Evolutionary conservation across 2,329 filamentous ascomycete genomes (phyloP).

Genomic region (Knoxdaviesia capensis): DNA sequence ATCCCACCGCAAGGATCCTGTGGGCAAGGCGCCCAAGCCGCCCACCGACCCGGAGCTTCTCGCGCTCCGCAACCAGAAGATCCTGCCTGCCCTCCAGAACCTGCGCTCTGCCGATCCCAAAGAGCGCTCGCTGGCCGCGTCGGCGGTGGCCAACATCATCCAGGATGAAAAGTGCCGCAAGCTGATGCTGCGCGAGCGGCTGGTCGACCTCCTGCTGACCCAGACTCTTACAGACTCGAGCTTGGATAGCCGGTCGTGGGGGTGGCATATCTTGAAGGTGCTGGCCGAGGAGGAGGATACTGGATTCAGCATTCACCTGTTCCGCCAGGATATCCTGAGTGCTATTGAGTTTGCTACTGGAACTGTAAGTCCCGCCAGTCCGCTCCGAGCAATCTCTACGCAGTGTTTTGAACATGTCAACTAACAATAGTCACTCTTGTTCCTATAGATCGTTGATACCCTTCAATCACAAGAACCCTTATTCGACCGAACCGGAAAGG

Average conservation of each 20-base stretch:
- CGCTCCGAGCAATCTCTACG: neutral
- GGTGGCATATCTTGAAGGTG: constrained; percentile 45
- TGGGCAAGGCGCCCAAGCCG: constrained; percentile 36
- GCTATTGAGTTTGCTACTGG: constrained; percentile 36
- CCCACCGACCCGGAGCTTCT: constrained; percentile 43
- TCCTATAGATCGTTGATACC: constrained; percentile 20
- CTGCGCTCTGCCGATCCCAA: constrained; percentile 38
- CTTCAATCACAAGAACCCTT: constrained; percentile 18
- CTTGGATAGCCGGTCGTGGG: constrained; percentile 41
- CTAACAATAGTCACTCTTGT: neutral
- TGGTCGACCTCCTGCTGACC: constrained; percentile 41
- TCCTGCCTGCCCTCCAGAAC: constrained; percentile 41
- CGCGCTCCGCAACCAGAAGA: constrained; percentile 39
- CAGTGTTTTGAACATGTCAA: neutral
- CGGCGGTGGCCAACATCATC: constrained; percentile 39
- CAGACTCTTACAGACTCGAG: constrained; percentile 43
- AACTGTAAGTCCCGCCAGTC: constrained; percentile 18
- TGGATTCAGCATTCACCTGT: constrained; percentile 47
- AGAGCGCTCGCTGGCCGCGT: constrained; percentile 36
- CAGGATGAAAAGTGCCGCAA: constrained; percentile 42
- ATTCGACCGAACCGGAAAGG: constrained; percentile 27
- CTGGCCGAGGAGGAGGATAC: constrained; percentile 42
- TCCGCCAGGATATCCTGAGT: constrained; percentile 37
- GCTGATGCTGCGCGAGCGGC: constrained; percentile 43
- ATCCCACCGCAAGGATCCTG: constrained; percentile 29